Evolutionary conservation across 2,329 filamentous ascomycete genomes (phyloP), one percentile per base, ranked within the genome.

Genomic region (Apiospora aurea): DNA sequence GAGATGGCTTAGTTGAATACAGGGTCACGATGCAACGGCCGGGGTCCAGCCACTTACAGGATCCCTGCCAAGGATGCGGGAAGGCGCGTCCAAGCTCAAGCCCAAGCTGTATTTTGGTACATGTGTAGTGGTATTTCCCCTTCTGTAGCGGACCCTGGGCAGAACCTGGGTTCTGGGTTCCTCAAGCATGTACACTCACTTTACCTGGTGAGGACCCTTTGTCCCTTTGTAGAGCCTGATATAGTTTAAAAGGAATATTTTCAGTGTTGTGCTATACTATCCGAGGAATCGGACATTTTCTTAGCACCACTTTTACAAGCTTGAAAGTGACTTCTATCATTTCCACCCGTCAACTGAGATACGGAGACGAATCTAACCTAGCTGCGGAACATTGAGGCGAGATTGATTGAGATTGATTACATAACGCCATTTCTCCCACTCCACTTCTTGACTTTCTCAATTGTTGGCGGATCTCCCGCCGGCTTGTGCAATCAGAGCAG

Each of bases 361-460:
- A 38, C 34, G 34, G 34, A 38, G 34, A 38, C 3, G 34, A 8
- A 38, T 38, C 34, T 38, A 5, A 5, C 6, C 2, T 38, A 38
- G 34, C 34, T 18, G 46, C 18, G 46, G 46, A 18, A 49, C 34
- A 6, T 49, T n/a, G n/a, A 13, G 13, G 8, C 10, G 4, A 49
- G 46, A 49, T 49, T n/a, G 26, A 57, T 7, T 57, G 51, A 34
- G 51, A 57, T 34, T 57, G 51, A 57, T 57, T 57, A 34, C 51
- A 57, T 57, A 57, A 57, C 51, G 51, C 34, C 51, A 34, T 57
- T 57, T 34, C 18, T 34, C 26, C 14, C 11, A 21, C 51, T 34
- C 51, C 51, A 57, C 51, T 34, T 34, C 13, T 14, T 14, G 24
- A 53, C 49, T 53, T 53, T 29, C 51, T 29, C 53, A 61, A 61